These are phyloP conservation scores for Candida sp. DNA, from an alignment of 1,139 yeast genomes.

Conservation along the genomic window DNA sequence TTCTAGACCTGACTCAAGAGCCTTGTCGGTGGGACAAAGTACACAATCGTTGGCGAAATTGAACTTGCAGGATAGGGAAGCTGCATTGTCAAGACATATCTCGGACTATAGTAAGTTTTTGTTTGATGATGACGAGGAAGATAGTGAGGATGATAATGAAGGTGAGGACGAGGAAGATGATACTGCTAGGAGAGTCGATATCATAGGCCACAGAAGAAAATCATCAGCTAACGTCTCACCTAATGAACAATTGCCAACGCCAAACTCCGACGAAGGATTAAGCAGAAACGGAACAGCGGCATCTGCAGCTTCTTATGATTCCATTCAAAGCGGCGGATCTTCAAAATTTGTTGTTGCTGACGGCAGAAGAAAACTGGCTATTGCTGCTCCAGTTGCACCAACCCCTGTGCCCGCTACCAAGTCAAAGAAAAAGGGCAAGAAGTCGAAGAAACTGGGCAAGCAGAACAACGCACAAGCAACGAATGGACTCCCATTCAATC, in stretches of 20 bases:
- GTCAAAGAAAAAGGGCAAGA: slow-evolving; percentile 9
- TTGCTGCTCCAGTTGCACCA: slow-evolving; percentile 9
- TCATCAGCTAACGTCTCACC: neutral
- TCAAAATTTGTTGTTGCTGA: slow-evolving; percentile 37
- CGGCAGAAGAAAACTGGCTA: slow-evolving; percentile 15
- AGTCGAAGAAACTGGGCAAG: slow-evolving; percentile 3
- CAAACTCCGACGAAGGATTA: slow-evolving; percentile 12
- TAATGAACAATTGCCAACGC: slow-evolving; percentile 23
- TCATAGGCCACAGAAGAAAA: slow-evolving; percentile 3
- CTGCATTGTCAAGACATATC: slow-evolving; percentile 25
- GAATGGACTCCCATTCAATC: slow-evolving; percentile 2
- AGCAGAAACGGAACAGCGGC: slow-evolving; percentile 30
- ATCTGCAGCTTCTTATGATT: slow-evolving; percentile 34
- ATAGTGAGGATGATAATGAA: slow-evolving; percentile 15
- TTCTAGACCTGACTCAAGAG: neutral
- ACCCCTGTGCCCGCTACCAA: neutral
- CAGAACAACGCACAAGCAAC: slow-evolving; percentile 10
- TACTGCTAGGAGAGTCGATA: slow-evolving; percentile 4
- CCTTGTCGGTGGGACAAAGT: neutral
- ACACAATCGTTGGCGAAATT: neutral
- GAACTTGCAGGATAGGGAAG: slow-evolving; percentile 6
- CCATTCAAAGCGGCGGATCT: slow-evolving; percentile 43
- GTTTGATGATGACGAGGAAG: slow-evolving; percentile 27
- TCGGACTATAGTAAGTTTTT: slow-evolving; percentile 40
- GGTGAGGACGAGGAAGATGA: slow-evolving; percentile 12